phyloP scores from a whole-genome alignment of 768 basidiomycete genomes.

The Lactarius hengduanensis region DNA sequence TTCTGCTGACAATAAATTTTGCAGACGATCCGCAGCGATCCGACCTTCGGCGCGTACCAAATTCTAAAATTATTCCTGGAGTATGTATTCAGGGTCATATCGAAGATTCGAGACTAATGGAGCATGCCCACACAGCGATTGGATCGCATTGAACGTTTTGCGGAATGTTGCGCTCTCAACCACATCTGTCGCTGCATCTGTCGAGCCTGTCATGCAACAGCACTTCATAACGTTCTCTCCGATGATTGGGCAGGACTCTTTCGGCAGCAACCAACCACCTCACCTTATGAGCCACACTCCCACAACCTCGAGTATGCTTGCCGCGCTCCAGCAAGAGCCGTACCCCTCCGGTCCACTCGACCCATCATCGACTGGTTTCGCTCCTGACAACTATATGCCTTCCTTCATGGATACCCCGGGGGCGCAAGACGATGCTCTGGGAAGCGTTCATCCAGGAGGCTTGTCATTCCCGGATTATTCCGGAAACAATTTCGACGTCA shows the following conservation, averaged over 20 bases:
- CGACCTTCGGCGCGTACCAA: conserved; percentile 90
- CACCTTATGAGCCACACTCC: conserved; percentile 77
- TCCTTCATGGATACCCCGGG: conserved; percentile 75
- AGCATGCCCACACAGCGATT: conserved; percentile 56
- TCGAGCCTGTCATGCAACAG: conserved; percentile 89
- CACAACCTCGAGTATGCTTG: conserved; percentile 88
- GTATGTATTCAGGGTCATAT: conserved; percentile 45
- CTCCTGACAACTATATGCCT: conserved; percentile 67
- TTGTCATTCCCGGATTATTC: conserved; percentile 73
- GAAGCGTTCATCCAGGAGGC: conserved; percentile 57
- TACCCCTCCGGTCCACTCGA: conserved; percentile 69
- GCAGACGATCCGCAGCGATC: conserved; percentile 89
- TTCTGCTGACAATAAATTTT: conserved; percentile 9
- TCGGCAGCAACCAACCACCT: conserved; percentile 48
- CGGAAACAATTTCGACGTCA: conserved; percentile 66
- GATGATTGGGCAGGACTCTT: conserved; percentile 86
- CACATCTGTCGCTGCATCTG: conserved; percentile 88
- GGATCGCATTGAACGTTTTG: conserved; percentile 88
- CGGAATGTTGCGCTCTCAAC: conserved; percentile 85
- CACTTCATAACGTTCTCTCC: conserved; percentile 84
- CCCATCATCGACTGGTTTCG: conserved; percentile 58
- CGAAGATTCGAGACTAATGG: conserved; percentile 27
- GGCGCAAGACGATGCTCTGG: conserved; percentile 61
- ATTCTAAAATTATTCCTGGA: conserved; percentile 89
- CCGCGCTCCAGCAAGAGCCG: conserved; percentile 75